phyloP scores from a whole-genome alignment of 2,329 filamentous ascomycete genomes.

The Colletotrichum sansevieriae region DNA sequence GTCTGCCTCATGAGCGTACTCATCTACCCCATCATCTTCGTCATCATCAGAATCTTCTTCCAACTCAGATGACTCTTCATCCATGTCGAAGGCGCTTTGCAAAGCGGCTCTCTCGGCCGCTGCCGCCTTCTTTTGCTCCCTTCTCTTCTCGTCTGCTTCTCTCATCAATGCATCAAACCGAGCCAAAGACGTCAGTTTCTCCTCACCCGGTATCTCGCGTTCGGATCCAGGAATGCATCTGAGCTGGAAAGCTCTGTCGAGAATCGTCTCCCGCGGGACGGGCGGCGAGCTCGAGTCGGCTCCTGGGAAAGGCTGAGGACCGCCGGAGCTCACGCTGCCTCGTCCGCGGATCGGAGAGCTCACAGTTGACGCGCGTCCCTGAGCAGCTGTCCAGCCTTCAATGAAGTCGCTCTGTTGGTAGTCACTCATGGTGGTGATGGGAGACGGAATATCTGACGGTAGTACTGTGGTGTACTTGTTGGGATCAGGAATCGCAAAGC shows the following conservation, averaged over 20 bases:
- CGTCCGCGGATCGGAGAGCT: slow-evolving; percentile 68
- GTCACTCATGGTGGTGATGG: slow-evolving; percentile 65
- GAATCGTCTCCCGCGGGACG: slow-evolving; percentile 71
- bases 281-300: slow-evolving; percentile 64
- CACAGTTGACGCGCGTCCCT: slow-evolving; percentile 70
- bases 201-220: slow-evolving; percentile 66
- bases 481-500: slow-evolving; percentile 56
- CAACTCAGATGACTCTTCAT: slow-evolving; percentile 61
- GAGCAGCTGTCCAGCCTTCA: slow-evolving; percentile 71
- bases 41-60: slow-evolving; percentile 55
- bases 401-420: slow-evolving; percentile 69
- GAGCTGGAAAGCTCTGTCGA: slow-evolving; percentile 76
- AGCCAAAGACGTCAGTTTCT: slow-evolving; percentile 74
- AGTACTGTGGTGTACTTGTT: slow-evolving; percentile 63
- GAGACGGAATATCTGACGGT: slow-evolving; percentile 67
- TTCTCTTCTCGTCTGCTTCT: slow-evolving; percentile 66
- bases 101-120: slow-evolving; percentile 49
- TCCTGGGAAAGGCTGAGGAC: slow-evolving; percentile 52
- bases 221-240: slow-evolving; percentile 73
- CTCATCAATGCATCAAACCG: slow-evolving; percentile 76
- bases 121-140: slow-evolving; percentile 54
- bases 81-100: slow-evolving; percentile 65
- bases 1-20: slow-evolving; percentile 51
- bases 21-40: slow-evolving; percentile 57
- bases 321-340: slow-evolving; percentile 67